Base-by-base conservation (phyloP, 768 basidiomycete genomes). In the Tylopilus rubrobrunneus region DNA sequence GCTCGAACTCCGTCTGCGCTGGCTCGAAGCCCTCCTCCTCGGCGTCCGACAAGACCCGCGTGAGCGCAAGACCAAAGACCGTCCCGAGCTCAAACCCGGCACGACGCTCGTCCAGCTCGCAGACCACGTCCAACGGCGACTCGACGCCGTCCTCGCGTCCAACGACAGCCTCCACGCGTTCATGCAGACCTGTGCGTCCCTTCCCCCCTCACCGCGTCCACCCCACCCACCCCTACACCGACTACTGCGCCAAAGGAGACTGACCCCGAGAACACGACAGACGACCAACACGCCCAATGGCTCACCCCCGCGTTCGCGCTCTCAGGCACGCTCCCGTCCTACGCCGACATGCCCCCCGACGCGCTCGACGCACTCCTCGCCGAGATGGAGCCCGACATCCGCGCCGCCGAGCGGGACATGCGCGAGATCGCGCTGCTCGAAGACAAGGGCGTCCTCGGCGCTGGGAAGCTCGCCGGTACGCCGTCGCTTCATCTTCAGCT, bases 351-450 rank as follows among this genome's bases (percentile, higher is more conserved):
- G 83, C 76, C 85, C 0, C 63, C 81, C 0, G 79, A 79, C 52
- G 88, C 88, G 60, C 72, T 92, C 8, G 86, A 88, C 39, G 84
- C 85, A 0, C 76, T 88, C 51, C 69, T 92, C 10, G 69, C 77
- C 0, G 90, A 93, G 62, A 87, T 92, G 84, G 91, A 92, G 58
- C 80, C 83, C 5, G 91, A 93, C 48, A 83, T 92, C 48, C 88
- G 90, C 29, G 80, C 83, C 31, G 90, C 89, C 10, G 91, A 92
- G 60, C 80, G 86, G 8, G 89, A 91, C 60, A 81, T 92, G 78
- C 80, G 79, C 36, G 90, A 92, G 64, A 88, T 93, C 31, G 84
- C 85, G 53, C 68, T 75, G 14, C 69, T 92, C 44, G 84, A 87
- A 60, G 78, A 78, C 62, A 87, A 82, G 57, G 88, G 87, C 33